These are phyloP conservation scores for Penicillium sp. DNA, from an alignment of 2,329 filamentous ascomycete species.

Conservation along the genomic window DNA sequence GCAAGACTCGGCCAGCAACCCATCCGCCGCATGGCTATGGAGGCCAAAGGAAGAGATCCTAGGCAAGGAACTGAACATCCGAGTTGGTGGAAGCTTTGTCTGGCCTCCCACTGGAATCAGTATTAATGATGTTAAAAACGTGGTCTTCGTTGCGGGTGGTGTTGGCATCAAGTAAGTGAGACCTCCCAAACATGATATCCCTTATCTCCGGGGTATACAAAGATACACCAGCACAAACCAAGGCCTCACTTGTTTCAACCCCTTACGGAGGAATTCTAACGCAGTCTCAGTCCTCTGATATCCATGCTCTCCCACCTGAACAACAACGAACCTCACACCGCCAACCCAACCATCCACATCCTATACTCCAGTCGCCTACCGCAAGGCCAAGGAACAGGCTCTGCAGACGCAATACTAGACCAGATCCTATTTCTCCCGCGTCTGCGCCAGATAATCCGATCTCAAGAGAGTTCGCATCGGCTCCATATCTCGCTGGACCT, in stretches of 20 bases:
- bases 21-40: conserved; percentile 76
- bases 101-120: conserved; percentile 61
- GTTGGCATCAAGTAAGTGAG: conserved; percentile 70
- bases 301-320: conserved; percentile 66
- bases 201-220: not conserved
- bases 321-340: conserved; percentile 40
- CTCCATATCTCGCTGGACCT: conserved; percentile 34
- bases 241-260: not conserved
- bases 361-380: conserved; percentile 60
- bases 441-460: conserved; percentile 39
- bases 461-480: conserved; percentile 25
- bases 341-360: conserved; percentile 52
- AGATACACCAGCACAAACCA: not conserved
- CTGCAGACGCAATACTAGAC: conserved; percentile 18
- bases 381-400: conserved; percentile 7
- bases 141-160: conserved; percentile 76
- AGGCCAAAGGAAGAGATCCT: conserved; percentile 55
- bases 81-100: conserved; percentile 76
- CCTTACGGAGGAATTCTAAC: not conserved
- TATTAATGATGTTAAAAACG: conserved; percentile 49
- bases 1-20: conserved; percentile 67
- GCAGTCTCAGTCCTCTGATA: conserved; percentile 59
- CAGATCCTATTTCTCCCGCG: conserved; percentile 49
- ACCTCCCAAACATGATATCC: not conserved
- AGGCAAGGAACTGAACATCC: conserved; percentile 59